A percentile compares a stretch with the other conserved stretches of the same genome.
These are phyloP conservation scores for Pterocarpus macrocarpus DNA, from an alignment of 306 rosid species.

Conservation along the genomic window DNA sequence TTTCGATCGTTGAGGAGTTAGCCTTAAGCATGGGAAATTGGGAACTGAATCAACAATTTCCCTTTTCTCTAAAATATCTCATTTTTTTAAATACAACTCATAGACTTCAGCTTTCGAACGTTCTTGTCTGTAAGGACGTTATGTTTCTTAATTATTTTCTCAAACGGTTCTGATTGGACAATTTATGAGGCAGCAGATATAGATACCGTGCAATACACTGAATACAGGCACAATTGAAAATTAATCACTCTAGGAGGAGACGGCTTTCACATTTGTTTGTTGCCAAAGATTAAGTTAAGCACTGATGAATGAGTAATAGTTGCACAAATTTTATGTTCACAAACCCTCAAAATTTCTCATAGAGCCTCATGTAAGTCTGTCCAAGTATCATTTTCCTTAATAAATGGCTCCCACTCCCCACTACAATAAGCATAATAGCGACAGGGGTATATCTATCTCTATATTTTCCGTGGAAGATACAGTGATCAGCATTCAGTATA, in stretches of 20 bases:
- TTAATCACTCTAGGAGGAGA: background rate
- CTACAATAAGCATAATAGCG: background rate
- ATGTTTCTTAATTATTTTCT: slow-evolving; percentile 1
- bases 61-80: background rate
- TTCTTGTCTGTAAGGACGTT: background rate
- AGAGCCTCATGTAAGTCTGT: background rate
- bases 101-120: slow-evolving; percentile 2
- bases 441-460: background rate
- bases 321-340: background rate
- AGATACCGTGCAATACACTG: background rate
- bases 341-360: background rate
- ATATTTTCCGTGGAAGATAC: background rate
- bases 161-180: background rate
- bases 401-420: background rate
- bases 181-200: slow-evolving; percentile 34
- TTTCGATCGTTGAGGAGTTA: background rate
- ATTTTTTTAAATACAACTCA: background rate
- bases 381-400: background rate
- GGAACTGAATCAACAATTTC: background rate
- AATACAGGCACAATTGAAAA: background rate
- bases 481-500: background rate
- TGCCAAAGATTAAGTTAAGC: background rate
- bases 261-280: slow-evolving; percentile 20
- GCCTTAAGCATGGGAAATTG: slow-evolving; percentile 13
- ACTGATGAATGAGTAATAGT: slow-evolving; percentile 2